These are phyloP conservation scores for Mallotus nudiflorus DNA, from an alignment of 345 rosid genomes.

Conservation along the genomic window DNA sequence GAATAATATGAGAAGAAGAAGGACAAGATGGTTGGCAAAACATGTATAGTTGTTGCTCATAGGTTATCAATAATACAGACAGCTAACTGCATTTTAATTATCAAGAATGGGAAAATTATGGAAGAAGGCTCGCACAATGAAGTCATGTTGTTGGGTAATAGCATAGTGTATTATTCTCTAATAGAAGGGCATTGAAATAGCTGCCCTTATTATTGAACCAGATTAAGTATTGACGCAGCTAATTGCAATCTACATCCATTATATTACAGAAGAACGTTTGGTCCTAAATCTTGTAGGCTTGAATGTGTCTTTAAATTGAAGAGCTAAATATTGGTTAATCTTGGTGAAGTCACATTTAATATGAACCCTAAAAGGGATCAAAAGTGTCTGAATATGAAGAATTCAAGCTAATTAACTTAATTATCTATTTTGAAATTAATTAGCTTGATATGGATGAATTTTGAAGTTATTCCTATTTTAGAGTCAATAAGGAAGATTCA, in stretches of 20 bases:
- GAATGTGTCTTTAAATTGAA: not conserved
- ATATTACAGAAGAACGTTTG: not conserved
- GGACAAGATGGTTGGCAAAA: conserved; percentile 55
- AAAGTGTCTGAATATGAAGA: too few relatives aligned
- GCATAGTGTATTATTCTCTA: conserved; percentile 46
- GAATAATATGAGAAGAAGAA: too few relatives aligned
- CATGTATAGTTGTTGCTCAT: conserved; percentile 57
- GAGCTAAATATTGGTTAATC: too few relatives aligned
- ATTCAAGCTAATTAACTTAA: too few relatives aligned
- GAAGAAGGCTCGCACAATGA: conserved; percentile 61
- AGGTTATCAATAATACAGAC: conserved; percentile 61
- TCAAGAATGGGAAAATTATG: conserved; percentile 49
- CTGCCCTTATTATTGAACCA: conserved; percentile 31
- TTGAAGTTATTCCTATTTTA: too few relatives aligned
- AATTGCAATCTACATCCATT: not conserved
- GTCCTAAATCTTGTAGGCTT: too few relatives aligned
- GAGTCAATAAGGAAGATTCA: too few relatives aligned
- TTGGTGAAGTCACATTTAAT: not conserved
- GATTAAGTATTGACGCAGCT: not conserved
- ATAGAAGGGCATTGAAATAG: conserved; percentile 35
- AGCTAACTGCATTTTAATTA: conserved; percentile 48
- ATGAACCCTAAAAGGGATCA: too few relatives aligned
- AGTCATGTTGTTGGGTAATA: conserved; percentile 39
- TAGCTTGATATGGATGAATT: too few relatives aligned
- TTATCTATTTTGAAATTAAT: too few relatives aligned